Evolutionary conservation across 306 rosid genomes (phyloP), one percentile per base, ranked within the genome.

Genomic region (Glycine latifolia): DNA sequence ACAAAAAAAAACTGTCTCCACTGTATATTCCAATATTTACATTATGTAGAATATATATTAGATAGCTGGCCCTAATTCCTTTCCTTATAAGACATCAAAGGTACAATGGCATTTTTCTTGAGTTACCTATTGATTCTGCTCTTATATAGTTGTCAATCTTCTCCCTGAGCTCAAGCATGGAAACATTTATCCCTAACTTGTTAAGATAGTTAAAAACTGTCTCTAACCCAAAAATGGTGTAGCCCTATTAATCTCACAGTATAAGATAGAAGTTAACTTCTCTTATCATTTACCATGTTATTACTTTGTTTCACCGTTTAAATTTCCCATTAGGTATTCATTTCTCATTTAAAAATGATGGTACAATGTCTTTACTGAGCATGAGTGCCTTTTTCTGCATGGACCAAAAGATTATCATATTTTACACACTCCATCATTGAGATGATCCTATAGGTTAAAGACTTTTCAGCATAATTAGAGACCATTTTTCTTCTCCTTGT

Each of bases 91-190:
- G 73, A 59, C 13, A 33, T 48, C 46, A 56, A 56, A 67, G 15
- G 6, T 58, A 39, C 1, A 3, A 37, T 68, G 72, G 0, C 10
- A 35, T 62, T 65, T 66, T 68, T 11, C 66, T 49, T 7, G 48
- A 82, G 33, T 70, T 37, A 35, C 56, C 54, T 77, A 20, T 71
- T 41, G 82, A 58, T 37, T 31, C 52, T 31, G 50, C 61, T 56
- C 58, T 31, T 17, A 17, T 65, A 66, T 59, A 44, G 16, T 14
- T 73, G 37, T 5, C 44, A 39, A 5, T 33, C 75, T 44, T 26
- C 31, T 26, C 31, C 31, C 31, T 26, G 31, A 41, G 67, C 13
- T 67, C 41, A 50, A 52, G 65, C 37, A 15, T 7, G 13, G n/a
- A 52, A 1, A 35, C 5, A 4, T 35, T 52, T 65, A 76, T 48